A percentile compares a stretch with the other conserved stretches of the same genome.
phyloP scores from a whole-genome alignment of 2,329 filamentous ascomycete species.

The Aspergillus fischeri region DNA sequence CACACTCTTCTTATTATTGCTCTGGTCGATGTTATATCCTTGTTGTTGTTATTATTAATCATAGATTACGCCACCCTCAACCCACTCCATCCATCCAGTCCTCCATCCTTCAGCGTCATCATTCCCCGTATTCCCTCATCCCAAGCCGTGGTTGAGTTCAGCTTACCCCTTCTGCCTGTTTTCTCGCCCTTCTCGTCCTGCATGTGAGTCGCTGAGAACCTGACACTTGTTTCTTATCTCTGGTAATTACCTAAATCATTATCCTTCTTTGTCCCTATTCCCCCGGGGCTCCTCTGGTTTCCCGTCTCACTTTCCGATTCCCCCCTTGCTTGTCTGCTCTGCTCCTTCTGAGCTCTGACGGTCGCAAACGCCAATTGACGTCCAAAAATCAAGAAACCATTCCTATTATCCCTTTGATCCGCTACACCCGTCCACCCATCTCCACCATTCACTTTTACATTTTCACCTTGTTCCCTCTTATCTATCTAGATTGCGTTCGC shows the following conservation, averaged over 20 bases:
- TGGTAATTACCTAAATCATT: neutral
- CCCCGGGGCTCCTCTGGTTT: neutral
- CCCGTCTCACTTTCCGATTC: conserved; percentile 6
- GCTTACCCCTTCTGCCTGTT: conserved; percentile 1
- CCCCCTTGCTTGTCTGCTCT: conserved; percentile 21
- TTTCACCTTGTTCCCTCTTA: conserved; percentile 7
- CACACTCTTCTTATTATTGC: neutral
- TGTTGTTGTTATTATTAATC: conserved; percentile 12
- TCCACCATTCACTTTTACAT: conserved; percentile 10
- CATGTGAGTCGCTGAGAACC: conserved; percentile 11
- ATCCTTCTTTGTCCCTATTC: conserved; percentile 3
- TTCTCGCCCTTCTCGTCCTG: conserved; percentile 3
- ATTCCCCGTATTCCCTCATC: conserved; percentile 7
- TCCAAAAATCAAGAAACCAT: neutral
- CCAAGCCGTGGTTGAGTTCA: conserved; percentile 10
- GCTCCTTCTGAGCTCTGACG: conserved; percentile 9
- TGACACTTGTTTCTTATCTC: conserved; percentile 1
- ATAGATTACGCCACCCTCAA: conserved; percentile 20
- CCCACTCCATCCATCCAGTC: conserved; percentile 1
- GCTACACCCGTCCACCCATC: conserved; percentile 12
- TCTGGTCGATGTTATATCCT: conserved; percentile 2
- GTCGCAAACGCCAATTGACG: conserved; percentile 16
- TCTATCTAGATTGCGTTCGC: conserved; percentile 19
- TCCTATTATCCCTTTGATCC: conserved; percentile 7
- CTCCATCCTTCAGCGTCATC: neutral